Evolutionary conservation across 2,329 filamentous ascomycete species (phyloP).

Genomic region (Apiospora arundinis): DNA sequence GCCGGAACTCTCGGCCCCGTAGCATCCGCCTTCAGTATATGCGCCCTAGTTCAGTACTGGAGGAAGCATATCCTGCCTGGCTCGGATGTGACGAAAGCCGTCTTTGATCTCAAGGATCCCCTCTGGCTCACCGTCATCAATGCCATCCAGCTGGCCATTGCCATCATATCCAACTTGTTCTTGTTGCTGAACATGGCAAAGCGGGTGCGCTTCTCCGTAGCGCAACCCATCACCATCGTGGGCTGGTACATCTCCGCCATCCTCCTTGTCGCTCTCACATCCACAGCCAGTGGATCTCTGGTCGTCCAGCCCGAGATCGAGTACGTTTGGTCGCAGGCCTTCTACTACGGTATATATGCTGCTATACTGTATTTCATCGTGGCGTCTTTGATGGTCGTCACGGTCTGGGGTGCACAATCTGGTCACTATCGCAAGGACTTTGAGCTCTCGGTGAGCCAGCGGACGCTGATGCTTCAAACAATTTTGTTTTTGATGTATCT

Average conservation of each 20-base stretch:
- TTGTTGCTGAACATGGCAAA: conserved; percentile 88
- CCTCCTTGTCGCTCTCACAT: conserved; percentile 69
- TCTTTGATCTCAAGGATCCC: conserved; percentile 67
- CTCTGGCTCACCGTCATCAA: conserved; percentile 79
- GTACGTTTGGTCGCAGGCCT: conserved; percentile 79
- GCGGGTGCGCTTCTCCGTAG: conserved; percentile 78
- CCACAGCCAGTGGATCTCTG: conserved; percentile 68
- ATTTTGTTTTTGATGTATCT: conserved; percentile 86
- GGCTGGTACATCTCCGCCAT: conserved; percentile 75
- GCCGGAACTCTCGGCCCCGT: conserved; percentile 86
- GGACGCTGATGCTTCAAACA: conserved; percentile 89
- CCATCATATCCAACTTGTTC: conserved; percentile 79
- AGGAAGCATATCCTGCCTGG: conserved; percentile 61
- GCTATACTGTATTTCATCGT: conserved; percentile 81
- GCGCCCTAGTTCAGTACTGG: conserved; percentile 84
- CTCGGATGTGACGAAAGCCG: conserved; percentile 54
- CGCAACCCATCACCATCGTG: conserved; percentile 82
- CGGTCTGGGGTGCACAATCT: conserved; percentile 75
- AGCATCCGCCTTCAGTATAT: conserved; percentile 87
- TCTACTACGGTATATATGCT: conserved; percentile 84
- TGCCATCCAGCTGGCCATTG: conserved; percentile 76
- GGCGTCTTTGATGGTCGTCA: conserved; percentile 77
- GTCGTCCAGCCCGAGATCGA: conserved; percentile 47
- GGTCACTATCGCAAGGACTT: conserved; percentile 81
- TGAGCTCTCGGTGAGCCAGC: conserved; percentile 76